A percentile compares a stretch with the other conserved stretches of the same genome.
Evolutionary conservation across 2,329 filamentous ascomycete species (phyloP).

Genomic region (Nothophaeocryptopus gaeumannii): DNA sequence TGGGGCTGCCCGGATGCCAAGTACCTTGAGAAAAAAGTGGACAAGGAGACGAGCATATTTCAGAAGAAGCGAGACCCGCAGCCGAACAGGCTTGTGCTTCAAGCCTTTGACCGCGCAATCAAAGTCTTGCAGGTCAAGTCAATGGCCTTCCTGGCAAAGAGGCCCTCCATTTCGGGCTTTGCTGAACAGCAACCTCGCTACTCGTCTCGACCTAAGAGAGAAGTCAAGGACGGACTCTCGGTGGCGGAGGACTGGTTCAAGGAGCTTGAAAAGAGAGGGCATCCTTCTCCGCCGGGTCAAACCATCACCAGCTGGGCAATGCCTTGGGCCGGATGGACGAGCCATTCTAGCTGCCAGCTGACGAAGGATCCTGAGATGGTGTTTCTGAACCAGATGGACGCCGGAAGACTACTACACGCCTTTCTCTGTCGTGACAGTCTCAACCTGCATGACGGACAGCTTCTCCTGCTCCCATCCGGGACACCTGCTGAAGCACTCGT

Average conservation of each 20-base stretch:
- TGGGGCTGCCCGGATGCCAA: conserved; percentile 19
- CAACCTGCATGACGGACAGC: conserved; percentile 12
- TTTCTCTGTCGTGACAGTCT: conserved; percentile 17
- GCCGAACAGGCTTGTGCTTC: conserved; percentile 13
- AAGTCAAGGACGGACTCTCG: conserved; percentile 13
- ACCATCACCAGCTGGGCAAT: conserved; percentile 13
- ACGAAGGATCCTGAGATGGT: conserved; percentile 11
- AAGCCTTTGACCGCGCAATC: conserved; percentile 15
- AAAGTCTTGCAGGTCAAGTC: conserved; percentile 21
- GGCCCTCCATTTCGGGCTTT: conserved; percentile 16
- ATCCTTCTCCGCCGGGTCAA: conserved; percentile 9
- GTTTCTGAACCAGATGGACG: conserved; percentile 17
- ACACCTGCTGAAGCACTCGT: conserved; percentile 16
- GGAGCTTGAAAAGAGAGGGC: conserved; percentile 15
- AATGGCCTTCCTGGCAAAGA: conserved; percentile 10
- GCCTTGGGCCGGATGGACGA: conserved; percentile 16
- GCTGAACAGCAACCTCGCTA: conserved; percentile 14
- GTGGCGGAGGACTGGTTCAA: conserved; percentile 13
- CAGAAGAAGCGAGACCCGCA: conserved; percentile 18
- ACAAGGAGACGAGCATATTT: conserved; percentile 17
- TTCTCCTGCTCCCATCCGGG: conserved; percentile 13
- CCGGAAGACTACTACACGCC: conserved; percentile 19
- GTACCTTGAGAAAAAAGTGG: conserved; percentile 15
- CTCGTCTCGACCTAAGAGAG: conserved; percentile 12
- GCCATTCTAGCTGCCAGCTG: conserved; percentile 13